Evolutionary conservation across 139 green algal species (phyloP), one percentile per base, ranked within the genome.

Genomic region (Trebouxia sp.): DNA sequence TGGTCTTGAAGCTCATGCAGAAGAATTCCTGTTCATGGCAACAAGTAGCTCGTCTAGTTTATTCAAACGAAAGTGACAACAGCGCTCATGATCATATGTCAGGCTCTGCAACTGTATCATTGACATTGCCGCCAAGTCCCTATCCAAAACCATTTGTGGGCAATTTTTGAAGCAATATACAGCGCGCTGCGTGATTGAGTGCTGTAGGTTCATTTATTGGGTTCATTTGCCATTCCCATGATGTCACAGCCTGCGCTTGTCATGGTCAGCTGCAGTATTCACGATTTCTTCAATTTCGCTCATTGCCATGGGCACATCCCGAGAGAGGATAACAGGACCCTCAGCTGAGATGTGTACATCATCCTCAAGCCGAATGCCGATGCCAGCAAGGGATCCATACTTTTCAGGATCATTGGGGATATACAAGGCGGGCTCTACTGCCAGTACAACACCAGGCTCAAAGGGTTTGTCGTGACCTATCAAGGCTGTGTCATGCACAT

Each of bases 361-460:
- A 76, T 97, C 93, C 83, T 97, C 93, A 8, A 97, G 90, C 24
- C 93, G 83, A 41, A 97, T 88, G 3, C 85, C 87, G 20, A 92
- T 84, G 58, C 88, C 87, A n/a, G 50, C 69, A 70, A 75, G 35
- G 10, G 37, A 26, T 8, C 80, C 62, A 20, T 78, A 81, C 6
- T 28, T 41, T 22, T 51, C 41, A n/a, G 67, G 66, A 22, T 79
- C 79, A 56, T 94, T 84, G 0, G 93, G 91, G 14, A 98, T 92
- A 86, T 98, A 98, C 38, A 97, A 76, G 14, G 90, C 94, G 12
- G 94, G 94, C 81, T 98, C 93, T 24, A 98, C 87, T 3, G 94
- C 95, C 50, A 97, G 83, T 35, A 92, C 85, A 35, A 92, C 83
- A 8, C 92, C 91, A 28, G 85, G 69, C 84, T 88, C 56, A 43